Percentiles rank a stretch among this genome's conserved stretches.
These are phyloP conservation scores for Colletotrichum sp. DNA, from an alignment of 2,329 filamentous ascomycete species.

Conservation along the genomic window DNA sequence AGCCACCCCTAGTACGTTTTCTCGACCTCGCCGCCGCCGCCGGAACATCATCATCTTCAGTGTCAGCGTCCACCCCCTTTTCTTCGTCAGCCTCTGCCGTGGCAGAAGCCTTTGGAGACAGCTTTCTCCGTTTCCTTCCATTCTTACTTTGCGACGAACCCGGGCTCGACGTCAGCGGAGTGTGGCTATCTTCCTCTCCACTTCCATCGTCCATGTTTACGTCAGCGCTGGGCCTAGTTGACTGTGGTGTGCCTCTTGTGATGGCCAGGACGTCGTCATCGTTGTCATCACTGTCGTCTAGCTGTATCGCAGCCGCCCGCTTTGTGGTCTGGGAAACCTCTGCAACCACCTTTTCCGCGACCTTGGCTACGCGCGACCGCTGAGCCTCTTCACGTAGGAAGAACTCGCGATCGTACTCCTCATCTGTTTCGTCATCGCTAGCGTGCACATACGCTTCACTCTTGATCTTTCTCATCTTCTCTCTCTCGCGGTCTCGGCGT, in stretches of 20 bases:
- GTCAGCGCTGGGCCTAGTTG: constrained; percentile 19
- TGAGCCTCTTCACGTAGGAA: constrained; percentile 74
- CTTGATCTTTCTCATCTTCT: constrained; percentile 81
- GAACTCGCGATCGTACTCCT: constrained; percentile 71
- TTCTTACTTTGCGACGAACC: constrained; percentile 13
- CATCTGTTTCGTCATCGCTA: constrained; percentile 90
- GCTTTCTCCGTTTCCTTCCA: constrained; percentile 2
- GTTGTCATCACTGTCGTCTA: constrained; percentile 27
- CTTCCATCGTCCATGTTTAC: constrained; percentile 29
- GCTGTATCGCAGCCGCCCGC: constrained; percentile 27
- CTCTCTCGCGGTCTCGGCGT: constrained; percentile 71
- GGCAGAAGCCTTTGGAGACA: not conserved
- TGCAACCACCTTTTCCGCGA: constrained; percentile 29
- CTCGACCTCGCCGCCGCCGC: constrained; percentile 39
- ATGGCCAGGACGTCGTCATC: constrained; percentile 18
- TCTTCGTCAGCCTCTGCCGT: not conserved
- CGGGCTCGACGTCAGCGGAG: constrained; percentile 8
- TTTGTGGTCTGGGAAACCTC: constrained; percentile 26
- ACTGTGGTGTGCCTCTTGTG: constrained; percentile 20
- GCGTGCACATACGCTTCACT: constrained; percentile 80
- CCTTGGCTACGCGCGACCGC: constrained; percentile 38
- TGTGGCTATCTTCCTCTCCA: not conserved
- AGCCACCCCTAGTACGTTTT: constrained; percentile 54
- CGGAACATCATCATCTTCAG: constrained; percentile 45
- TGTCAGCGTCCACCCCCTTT: constrained; percentile 12